Percentiles rank a stretch among this genome's conserved stretches.
phyloP scores from a whole-genome alignment of 192 early-diverging fungal species.

The Spinellus fusiger region DNA sequence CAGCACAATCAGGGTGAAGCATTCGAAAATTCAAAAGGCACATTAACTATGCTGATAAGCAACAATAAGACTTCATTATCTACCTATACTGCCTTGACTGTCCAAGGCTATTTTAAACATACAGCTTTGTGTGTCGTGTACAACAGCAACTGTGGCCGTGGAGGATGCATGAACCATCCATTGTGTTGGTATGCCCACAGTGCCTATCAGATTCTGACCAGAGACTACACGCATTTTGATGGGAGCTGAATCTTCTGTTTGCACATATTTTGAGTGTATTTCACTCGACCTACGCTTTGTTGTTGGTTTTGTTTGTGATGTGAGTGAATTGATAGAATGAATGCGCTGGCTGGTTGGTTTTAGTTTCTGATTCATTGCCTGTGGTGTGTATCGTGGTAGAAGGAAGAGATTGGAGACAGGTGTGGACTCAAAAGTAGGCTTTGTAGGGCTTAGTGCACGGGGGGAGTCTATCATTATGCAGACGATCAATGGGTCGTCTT shows the following conservation, averaged over 20 bases:
- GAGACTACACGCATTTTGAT: neutral
- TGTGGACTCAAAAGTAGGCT: no score
- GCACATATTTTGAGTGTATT: neutral
- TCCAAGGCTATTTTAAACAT: constrained; percentile 15
- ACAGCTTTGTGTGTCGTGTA: constrained; percentile 6
- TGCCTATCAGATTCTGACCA: neutral
- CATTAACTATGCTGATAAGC: neutral
- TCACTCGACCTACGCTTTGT: neutral
- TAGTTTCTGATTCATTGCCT: no score
- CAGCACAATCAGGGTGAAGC: neutral
- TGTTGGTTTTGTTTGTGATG: neutral
- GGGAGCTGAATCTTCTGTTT: neutral
- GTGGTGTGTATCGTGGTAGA: no score
- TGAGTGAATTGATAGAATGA: no score
- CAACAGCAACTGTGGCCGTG: no score
- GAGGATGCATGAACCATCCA: neutral
- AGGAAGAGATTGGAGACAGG: no score
- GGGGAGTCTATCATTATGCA: no score
- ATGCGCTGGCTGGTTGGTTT: no score
- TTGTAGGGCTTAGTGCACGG: no score
- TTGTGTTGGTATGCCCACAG: neutral
- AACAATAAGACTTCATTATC: neutral
- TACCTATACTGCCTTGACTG: constrained; percentile 8
- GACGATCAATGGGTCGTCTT: no score
- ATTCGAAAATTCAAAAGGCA: neutral